These are phyloP conservation scores for Pontederia paniculata DNA, from an alignment of 176 grass and related monocot species.

Conservation along the genomic window DNA sequence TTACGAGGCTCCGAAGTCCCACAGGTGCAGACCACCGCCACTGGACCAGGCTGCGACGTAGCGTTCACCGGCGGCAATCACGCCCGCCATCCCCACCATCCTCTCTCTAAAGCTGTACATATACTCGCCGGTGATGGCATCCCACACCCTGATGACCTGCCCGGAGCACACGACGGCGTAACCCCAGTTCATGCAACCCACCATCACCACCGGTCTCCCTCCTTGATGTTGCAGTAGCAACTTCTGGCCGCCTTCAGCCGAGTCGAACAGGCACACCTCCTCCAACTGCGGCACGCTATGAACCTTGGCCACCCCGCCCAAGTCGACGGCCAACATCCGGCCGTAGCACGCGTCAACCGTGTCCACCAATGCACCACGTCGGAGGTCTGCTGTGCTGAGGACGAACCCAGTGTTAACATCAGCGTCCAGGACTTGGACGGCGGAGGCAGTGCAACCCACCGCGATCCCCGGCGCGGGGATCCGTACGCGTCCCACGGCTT, in stretches of 20 bases:
- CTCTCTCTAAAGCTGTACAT: conserved; percentile 32
- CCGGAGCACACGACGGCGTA: conserved; percentile 14
- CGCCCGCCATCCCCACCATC: background rate
- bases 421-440: conserved; percentile 19
- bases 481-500: conserved; percentile 8
- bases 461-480: background rate
- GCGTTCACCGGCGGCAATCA: conserved; percentile 11
- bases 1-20: conserved; percentile 28
- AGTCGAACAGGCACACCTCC: conserved; percentile 19
- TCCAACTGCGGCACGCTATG: conserved; percentile 2
- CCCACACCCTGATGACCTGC: conserved; percentile 9
- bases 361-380: background rate
- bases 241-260: background rate
- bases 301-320: conserved; percentile 15
- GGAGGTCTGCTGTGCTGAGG: conserved; percentile 7
- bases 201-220: background rate
- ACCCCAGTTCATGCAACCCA: conserved; percentile 32
- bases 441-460: conserved; percentile 21
- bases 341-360: conserved; percentile 18
- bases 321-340: conserved; percentile 11
- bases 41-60: conserved; percentile 19
- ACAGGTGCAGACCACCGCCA: conserved; percentile 25
- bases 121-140: conserved; percentile 18
- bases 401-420: conserved; percentile 3
- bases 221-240: conserved; percentile 4